Base-by-base conservation (phyloP, 768 basidiomycete genomes). In the Kwoniella sp. region DNA sequence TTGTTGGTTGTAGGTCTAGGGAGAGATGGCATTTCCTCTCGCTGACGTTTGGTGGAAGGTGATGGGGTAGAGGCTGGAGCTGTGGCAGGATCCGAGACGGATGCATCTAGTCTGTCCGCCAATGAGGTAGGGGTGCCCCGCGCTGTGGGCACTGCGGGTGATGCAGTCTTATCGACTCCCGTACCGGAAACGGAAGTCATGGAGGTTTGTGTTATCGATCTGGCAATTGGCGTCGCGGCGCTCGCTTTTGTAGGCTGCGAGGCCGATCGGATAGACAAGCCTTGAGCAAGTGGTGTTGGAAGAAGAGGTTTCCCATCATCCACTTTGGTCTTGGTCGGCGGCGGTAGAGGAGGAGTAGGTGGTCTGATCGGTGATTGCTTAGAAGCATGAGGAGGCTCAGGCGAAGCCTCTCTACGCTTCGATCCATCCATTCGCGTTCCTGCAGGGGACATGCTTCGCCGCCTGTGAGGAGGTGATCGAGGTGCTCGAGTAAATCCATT, bases 21-120 rank as follows among this genome's bases (percentile, higher is more conserved):
- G 3, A 7, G 44, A 7, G 21, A 33, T 1, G 30, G 10, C 9
- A 30, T 37, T 26, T 15, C 29, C 44, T 55, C 60, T 1, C 60
- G 53, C 47, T 46, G 46, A 36, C 60, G 46, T 55, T 62, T 56
- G 15, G 2, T 30, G 7, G 47, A 19, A 4, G 40, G 40, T 44
- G 40, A 44, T 44, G 40, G 40, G 8, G 40, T 9, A 9, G 40
- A 44, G 3, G 40, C 17, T 3, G 58, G 8, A 12, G 30, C n/a
- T 44, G 40, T 9, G 4, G 40, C 17, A 9, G 58, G 17, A 2
- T n/a, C 12, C 22, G 26, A 24, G 13, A 48, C 12, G 13, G 60
- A 19, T 40, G n/a, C 29, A 21, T 54, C 61, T 19, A 63, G 54
- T 26, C 61, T 54, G 19, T 56, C 48, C 10, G 61, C 61, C 15